Conservation (phyloP, 2,329 filamentous ascomycete genomes). For the Annulohypoxylon truncatum region DNA sequence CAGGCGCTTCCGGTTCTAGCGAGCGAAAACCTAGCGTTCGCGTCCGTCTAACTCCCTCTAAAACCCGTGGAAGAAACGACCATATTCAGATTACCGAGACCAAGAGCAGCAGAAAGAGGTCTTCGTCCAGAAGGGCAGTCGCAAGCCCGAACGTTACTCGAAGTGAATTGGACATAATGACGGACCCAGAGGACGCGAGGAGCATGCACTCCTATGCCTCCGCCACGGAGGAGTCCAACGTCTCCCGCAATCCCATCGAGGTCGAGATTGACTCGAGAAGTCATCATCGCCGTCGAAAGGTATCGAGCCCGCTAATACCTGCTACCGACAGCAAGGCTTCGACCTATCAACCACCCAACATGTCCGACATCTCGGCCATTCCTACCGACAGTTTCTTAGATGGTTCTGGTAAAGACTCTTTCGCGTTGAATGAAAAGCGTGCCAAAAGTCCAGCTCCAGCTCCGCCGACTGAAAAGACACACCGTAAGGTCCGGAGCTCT, state of each 20-base stretch:
- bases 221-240: slow-evolving; percentile 81
- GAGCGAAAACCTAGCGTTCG: slow-evolving; percentile 84
- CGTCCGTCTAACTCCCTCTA: slow-evolving; percentile 82
- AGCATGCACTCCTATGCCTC: slow-evolving; percentile 82
- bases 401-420: slow-evolving; percentile 61
- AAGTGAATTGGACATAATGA: slow-evolving; percentile 63
- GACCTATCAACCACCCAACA: slow-evolving; percentile 72
- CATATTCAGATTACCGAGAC: slow-evolving; percentile 90
- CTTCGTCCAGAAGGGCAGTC: slow-evolving; percentile 55
- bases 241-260: slow-evolving; percentile 82
- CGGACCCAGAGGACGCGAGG: slow-evolving; percentile 69
- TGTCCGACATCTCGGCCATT: slow-evolving; percentile 88
- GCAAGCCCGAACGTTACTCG: slow-evolving; percentile 67
- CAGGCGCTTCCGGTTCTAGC: slow-evolving; percentile 62
- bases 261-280: slow-evolving; percentile 81
- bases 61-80: slow-evolving; percentile 72
- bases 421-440: slow-evolving; percentile 51
- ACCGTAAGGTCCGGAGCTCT: slow-evolving; percentile 58
- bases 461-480: slow-evolving; percentile 58
- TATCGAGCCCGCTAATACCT: slow-evolving; percentile 74
- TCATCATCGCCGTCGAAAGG: slow-evolving; percentile 64
- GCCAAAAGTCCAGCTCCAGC: slow-evolving; percentile 57
- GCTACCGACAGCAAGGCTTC: slow-evolving; percentile 66
- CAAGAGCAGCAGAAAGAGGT: slow-evolving; percentile 77
- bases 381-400: slow-evolving; percentile 71